phyloP scores from a whole-genome alignment of 768 basidiomycete genomes.

The Russula sp. region DNA sequence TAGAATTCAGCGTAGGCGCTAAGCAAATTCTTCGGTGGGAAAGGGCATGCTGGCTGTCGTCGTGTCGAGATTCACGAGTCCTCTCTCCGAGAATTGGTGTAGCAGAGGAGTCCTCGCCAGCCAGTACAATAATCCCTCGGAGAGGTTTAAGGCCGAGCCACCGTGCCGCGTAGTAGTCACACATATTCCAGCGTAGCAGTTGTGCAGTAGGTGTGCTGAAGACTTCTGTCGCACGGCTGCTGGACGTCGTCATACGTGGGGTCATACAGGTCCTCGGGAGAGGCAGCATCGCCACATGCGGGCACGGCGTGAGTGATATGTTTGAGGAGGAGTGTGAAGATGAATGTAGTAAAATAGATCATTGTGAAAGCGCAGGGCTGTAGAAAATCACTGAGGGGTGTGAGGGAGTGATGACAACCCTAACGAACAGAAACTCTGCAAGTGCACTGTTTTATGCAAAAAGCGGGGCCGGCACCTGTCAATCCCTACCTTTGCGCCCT shows the following conservation, averaged over 20 bases:
- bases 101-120: too few species aligned
- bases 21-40: too few species aligned
- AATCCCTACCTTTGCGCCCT: too few species aligned
- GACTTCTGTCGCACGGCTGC: conserved; percentile 32
- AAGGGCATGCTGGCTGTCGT: too few species aligned
- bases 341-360: not conserved
- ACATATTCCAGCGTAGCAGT: conserved; percentile 49
- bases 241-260: not conserved
- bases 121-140: too few species aligned
- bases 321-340: conserved; percentile 5
- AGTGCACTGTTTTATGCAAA: not conserved
- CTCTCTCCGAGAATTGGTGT: too few species aligned
- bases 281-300: not conserved
- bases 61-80: too few species aligned
- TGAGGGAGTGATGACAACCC: not conserved
- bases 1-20: too few species aligned
- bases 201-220: conserved; percentile 28
- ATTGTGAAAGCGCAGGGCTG: not conserved
- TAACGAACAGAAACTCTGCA: not conserved
- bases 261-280: not conserved
- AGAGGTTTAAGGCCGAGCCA: too few species aligned
- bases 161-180: too few species aligned
- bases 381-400: not conserved
- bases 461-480: too few species aligned
- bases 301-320: not conserved